Base-by-base conservation (phyloP, 140 eudicot genomes). In the Stevia rebaudiana region DNA sequence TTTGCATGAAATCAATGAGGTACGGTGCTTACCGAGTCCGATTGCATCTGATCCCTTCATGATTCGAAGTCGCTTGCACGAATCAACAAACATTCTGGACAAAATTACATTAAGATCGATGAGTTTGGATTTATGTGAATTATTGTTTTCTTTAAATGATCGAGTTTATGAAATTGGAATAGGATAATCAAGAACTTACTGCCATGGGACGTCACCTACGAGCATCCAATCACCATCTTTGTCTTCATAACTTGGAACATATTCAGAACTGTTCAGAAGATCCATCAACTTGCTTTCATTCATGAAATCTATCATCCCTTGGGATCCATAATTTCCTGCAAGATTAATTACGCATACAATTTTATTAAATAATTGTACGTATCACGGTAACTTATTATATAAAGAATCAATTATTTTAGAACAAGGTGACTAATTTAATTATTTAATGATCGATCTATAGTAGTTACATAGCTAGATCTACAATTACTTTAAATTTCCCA, bases 171-270 rank as follows among this genome's bases (percentile, higher is more conserved):
- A n/a, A n/a, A n/a, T n/a, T n/a, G n/a, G 5, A 8, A 18, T 19
- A 54, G 8, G 25, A n/a, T n/a, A n/a, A 65, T 28, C 17, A 18
- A 35, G 16, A 66, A 78, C 98, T 80, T 83, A 91, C 98, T 79
- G 83, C 98, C 98, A 92, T 30, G 98, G 95, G 12, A 92, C 96
- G 49, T 92, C 98, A 0, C 98, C 98, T 11, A 92, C 96, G 31
- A 92, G 95, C 98, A 92, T 92, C 98, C 98, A 92, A 11, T 92
- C 98, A 9, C 98, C 98, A 77, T 91, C 98, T 78, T 91, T 91
- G 63, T 91, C 98, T 81, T 91, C 96, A 71, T 91, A 92, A 56
- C 89, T 92, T 42, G 98, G 92, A 41, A 92, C 96, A 81, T 92
- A 91, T 33, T 91, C 95, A 55, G 96, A 84, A 72, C 89, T 82